Conservation (phyloP, 495 filamentous ascomycete genomes). For the Penicillium crystallinum region DNA sequence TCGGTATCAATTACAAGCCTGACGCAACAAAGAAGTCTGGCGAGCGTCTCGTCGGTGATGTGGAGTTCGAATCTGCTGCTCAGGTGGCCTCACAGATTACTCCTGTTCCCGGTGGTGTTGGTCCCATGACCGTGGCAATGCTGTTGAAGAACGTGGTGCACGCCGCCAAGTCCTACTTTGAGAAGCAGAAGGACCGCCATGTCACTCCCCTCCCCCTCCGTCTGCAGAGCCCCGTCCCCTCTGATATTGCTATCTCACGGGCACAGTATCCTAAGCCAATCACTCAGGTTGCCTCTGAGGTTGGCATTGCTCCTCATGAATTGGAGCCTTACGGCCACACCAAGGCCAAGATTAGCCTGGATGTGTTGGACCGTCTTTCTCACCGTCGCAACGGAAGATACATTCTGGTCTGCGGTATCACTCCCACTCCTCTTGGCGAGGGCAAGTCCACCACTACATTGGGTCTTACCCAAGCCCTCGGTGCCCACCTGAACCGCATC, state of each 20-base stretch:
- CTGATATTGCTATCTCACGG: slow-evolving; percentile 88
- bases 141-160: slow-evolving; percentile 90
- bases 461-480: slow-evolving; percentile 90
- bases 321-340: slow-evolving; percentile 90
- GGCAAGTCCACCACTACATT: slow-evolving; percentile 99
- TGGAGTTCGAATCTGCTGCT: slow-evolving; percentile 81
- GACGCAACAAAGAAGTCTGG: slow-evolving; percentile 93
- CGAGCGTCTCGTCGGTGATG: slow-evolving; percentile 89
- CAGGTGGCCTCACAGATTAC: slow-evolving; percentile 94
- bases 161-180: slow-evolving; percentile 73
- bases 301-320: slow-evolving; percentile 81
- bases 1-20: slow-evolving; percentile 94
- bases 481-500: slow-evolving; percentile 79
- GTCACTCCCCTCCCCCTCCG: slow-evolving; percentile 76
- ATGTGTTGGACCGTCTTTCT: slow-evolving; percentile 70
- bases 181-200: slow-evolving; percentile 68
- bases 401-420: slow-evolving; percentile 89
- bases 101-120: slow-evolving; percentile 93
- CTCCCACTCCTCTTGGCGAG: slow-evolving; percentile 94
- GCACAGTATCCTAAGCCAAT: slow-evolving; percentile 87
- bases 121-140: slow-evolving; percentile 98
- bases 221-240: slow-evolving; percentile 71
- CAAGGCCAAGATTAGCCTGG: slow-evolving; percentile 90
- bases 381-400: slow-evolving; percentile 88
- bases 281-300: slow-evolving; percentile 72